These are phyloP conservation scores for Yamadazyma laniorum DNA, from an alignment of 805 yeast species.

Conservation along the genomic window DNA sequence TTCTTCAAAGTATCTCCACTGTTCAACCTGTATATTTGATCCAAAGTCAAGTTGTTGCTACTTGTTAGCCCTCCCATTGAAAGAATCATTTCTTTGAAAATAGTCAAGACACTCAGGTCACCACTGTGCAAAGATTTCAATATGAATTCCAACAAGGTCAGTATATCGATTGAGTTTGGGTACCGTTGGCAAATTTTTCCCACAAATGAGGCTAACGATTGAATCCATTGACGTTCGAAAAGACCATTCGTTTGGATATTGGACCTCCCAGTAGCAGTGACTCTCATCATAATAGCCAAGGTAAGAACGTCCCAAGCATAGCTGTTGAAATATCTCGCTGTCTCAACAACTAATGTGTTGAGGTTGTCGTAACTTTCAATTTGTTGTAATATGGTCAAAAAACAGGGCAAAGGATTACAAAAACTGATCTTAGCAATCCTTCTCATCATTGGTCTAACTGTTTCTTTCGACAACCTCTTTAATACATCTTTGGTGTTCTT, in stretches of 20 bases:
- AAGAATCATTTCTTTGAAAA: slow-evolving; percentile 64
- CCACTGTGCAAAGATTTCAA: slow-evolving; percentile 61
- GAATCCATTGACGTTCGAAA: slow-evolving; percentile 80
- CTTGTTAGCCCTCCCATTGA: slow-evolving; percentile 80
- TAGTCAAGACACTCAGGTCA: slow-evolving; percentile 57
- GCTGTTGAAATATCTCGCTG: slow-evolving; percentile 70
- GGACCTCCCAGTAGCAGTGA: slow-evolving; percentile 62
- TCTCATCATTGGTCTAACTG: slow-evolving; percentile 69
- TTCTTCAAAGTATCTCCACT: slow-evolving; percentile 59
- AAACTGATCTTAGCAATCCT: slow-evolving; percentile 68
- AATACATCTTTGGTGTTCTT: slow-evolving; percentile 75
- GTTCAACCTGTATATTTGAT: slow-evolving; percentile 64
- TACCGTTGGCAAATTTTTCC: slow-evolving; percentile 65
- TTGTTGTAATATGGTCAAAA: slow-evolving; percentile 69
- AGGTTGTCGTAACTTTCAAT: slow-evolving; percentile 91
- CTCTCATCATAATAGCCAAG: slow-evolving; percentile 65
- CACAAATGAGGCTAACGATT: slow-evolving; percentile 73
- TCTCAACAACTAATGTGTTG: slow-evolving; percentile 70
- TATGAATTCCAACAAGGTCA: slow-evolving; percentile 59
- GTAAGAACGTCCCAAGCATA: slow-evolving; percentile 87
- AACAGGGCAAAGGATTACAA: slow-evolving; percentile 76
- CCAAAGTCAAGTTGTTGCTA: slow-evolving; percentile 60
- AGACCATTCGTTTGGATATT: slow-evolving; percentile 76
- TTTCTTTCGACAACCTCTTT: slow-evolving; percentile 80
- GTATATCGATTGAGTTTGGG: slow-evolving; percentile 53